Evolutionary conservation across 2,329 filamentous ascomycete species (phyloP), one percentile per base, ranked within the genome.

Genomic region (Dothidotthia symphoricarpi): DNA sequence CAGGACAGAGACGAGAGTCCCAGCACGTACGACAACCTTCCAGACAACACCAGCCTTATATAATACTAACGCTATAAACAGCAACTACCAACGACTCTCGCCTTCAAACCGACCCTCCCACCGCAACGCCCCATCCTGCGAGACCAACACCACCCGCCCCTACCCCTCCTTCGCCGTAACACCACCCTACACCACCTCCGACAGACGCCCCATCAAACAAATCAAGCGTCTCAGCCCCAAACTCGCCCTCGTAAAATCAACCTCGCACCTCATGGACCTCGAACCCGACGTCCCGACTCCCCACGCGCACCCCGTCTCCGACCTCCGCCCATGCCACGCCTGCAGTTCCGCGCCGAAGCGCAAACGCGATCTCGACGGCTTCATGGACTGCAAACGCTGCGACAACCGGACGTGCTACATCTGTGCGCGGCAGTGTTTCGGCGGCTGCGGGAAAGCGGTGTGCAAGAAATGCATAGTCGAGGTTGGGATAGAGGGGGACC

Each of bases 391-490:
- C 59, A 69, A 77, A 49, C 74, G 77, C 11, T 87, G 83, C 56
- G 70, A 73, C 8, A 69, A 76, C 45, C 72, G 81, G 28, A 78
- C 82, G 0, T 87, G 83, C 59, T 86, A 77, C 55, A 73, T 87
- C n/a, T 87, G 83, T 59, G 76, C 85, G 29, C 69, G 83, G 16
- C 70, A 79, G 49, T 87, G 83, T 51, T 68, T 75, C 10, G 77
- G 77, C 2, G 53, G 43, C 12, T 68, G 67, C 26, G 67, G 70
- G 7, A 66, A 72, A 24, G 74, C 78, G 50, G 70, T 86, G 3
- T 87, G 83, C 59, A 85, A 82, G 55, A 73, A 75, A 13, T 87
- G 83, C 64, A 86, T 82, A 57, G 75, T 85, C 3, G 83, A 87
- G 59, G 73, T 72, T 16, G 82, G 82, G 0, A 55, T 68, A 14